Percentiles rank a stretch among this genome's conserved stretches.
These are phyloP conservation scores for Aristolochia californica DNA, from an alignment of 164 flowering plant genomes.

Conservation along the genomic window DNA sequence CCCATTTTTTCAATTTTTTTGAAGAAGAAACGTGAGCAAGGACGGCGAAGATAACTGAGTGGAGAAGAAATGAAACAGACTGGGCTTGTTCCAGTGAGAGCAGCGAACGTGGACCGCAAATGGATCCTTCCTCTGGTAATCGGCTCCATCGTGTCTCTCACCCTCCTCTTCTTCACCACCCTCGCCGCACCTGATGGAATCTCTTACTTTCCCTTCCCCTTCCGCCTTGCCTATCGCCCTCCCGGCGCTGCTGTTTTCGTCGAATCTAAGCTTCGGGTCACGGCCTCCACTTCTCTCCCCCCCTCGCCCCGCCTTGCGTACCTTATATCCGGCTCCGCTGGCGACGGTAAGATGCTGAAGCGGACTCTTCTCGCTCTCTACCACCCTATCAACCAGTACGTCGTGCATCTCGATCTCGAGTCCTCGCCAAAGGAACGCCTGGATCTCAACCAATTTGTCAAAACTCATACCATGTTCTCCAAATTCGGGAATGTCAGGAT, in stretches of 20 bases:
- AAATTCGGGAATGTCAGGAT: constrained; percentile 24
- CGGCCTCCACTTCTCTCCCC: constrained; percentile 33
- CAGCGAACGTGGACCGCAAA: constrained; percentile 39
- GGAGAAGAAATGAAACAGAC: not conserved
- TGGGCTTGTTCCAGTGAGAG: constrained; percentile 5
- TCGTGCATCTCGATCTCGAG: constrained; percentile 35
- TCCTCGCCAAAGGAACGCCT: constrained; percentile 23
- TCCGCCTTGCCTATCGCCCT: constrained; percentile 25
- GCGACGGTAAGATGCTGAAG: constrained; percentile 34
- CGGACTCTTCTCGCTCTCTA: constrained; percentile 30
- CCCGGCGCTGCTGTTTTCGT: constrained; percentile 27
- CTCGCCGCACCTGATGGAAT: constrained; percentile 32
- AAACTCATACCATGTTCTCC: constrained; percentile 17
- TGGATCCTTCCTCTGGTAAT: constrained; percentile 61
- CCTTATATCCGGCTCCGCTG: constrained; percentile 58
- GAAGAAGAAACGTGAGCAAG: not conserved
- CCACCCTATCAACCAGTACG: constrained; percentile 32
- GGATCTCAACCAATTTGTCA: constrained; percentile 20
- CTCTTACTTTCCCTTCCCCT: constrained; percentile 11
- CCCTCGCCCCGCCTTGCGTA: constrained; percentile 61
- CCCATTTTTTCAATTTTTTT: no score
- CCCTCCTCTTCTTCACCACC: constrained; percentile 43
- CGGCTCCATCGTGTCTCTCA: constrained; percentile 34
- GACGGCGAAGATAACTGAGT: not conserved
- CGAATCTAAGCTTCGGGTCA: constrained; percentile 35